Percentiles rank a stretch among this genome's conserved stretches.
phyloP scores from a whole-genome alignment of 371 early-diverging fungal genomes.

The Mortierella sp. region DNA sequence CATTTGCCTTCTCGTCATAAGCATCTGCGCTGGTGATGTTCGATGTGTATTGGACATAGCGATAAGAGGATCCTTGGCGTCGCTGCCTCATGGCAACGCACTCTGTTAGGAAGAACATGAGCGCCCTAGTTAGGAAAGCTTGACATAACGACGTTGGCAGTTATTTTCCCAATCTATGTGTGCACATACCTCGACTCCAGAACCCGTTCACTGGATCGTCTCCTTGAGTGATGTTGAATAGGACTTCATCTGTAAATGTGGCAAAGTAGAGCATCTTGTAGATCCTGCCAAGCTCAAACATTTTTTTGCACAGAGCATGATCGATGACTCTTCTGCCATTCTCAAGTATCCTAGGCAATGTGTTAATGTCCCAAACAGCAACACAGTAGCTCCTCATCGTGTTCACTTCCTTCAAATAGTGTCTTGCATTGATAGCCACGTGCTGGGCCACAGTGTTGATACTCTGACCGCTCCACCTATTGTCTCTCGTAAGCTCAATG shows the following conservation, averaged over 20 bases:
- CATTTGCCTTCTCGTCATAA: conserved; percentile 75
- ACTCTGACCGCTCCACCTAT: conserved; percentile 23
- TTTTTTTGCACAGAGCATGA: conserved; percentile 43
- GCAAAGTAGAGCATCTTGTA: conserved; percentile 50
- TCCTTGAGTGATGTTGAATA: conserved; percentile 45
- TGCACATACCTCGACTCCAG: conserved; percentile 48
- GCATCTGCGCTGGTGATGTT: conserved; percentile 70
- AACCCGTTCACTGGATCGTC: conserved; percentile 42
- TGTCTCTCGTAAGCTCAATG: conserved; percentile 47
- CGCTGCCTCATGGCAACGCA: conserved; percentile 44
- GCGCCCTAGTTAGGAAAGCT: background rate
- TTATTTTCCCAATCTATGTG: background rate
- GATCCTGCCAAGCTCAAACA: conserved; percentile 54
- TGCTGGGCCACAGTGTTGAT: conserved; percentile 43
- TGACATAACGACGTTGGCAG: background rate
- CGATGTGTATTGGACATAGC: conserved; percentile 75
- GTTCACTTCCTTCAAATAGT: conserved; percentile 32
- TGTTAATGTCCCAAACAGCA: conserved; percentile 50
- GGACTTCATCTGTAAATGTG: conserved; percentile 47
- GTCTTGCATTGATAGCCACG: conserved; percentile 29
- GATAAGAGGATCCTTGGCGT: conserved; percentile 34
- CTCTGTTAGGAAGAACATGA: conserved; percentile 17
- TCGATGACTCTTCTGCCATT: conserved; percentile 49
- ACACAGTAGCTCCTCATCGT: conserved; percentile 43
- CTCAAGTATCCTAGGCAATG: conserved; percentile 35